Evolutionary conservation across 805 yeast genomes (phyloP).

Genomic region (Lipomyces yamanashiensis): DNA sequence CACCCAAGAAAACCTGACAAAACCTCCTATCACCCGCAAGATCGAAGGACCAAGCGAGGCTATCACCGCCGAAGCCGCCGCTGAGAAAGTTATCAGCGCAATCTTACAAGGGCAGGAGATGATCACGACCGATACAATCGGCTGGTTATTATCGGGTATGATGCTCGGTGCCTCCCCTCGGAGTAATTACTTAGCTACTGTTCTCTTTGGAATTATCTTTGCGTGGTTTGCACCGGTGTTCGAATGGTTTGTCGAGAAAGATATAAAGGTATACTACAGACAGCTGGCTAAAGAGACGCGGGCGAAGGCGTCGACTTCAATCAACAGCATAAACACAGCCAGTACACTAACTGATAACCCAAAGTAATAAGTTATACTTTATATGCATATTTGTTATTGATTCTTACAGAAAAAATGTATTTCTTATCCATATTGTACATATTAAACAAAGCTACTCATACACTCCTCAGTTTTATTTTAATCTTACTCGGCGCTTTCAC

Average conservation of each 20-base stretch:
- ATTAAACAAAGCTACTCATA: neutral
- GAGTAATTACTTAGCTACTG: slow-evolving; percentile 58
- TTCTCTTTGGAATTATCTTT: slow-evolving; percentile 54
- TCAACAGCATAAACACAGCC: neutral
- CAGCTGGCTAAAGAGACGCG: neutral
- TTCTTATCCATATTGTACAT: neutral
- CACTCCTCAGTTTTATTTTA: slow-evolving; percentile 9
- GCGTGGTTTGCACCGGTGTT: slow-evolving; percentile 63
- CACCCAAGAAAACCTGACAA: slow-evolving; percentile 75
- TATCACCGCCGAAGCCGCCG: slow-evolving; percentile 68
- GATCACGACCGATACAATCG: slow-evolving; percentile 80
- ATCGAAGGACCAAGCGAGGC: slow-evolving; percentile 87
- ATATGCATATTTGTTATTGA: neutral
- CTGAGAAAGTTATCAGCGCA: slow-evolving; percentile 59
- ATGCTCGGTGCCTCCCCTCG: slow-evolving; percentile 75
- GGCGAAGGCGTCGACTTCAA: neutral
- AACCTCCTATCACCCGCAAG: slow-evolving; percentile 77
- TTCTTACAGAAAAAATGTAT: neutral
- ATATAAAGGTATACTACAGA: slow-evolving; percentile 19
- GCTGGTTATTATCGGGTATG: slow-evolving; percentile 75
- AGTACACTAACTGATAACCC: neutral
- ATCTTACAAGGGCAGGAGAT: slow-evolving; percentile 70
- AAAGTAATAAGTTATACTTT: neutral
- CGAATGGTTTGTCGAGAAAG: slow-evolving; percentile 20
- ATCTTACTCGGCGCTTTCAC: slow-evolving; percentile 9